Evolutionary conservation across 2,329 filamentous ascomycete genomes (phyloP), one percentile per base, ranked within the genome.

Genomic region (Colletotrichum orchidophilum): DNA sequence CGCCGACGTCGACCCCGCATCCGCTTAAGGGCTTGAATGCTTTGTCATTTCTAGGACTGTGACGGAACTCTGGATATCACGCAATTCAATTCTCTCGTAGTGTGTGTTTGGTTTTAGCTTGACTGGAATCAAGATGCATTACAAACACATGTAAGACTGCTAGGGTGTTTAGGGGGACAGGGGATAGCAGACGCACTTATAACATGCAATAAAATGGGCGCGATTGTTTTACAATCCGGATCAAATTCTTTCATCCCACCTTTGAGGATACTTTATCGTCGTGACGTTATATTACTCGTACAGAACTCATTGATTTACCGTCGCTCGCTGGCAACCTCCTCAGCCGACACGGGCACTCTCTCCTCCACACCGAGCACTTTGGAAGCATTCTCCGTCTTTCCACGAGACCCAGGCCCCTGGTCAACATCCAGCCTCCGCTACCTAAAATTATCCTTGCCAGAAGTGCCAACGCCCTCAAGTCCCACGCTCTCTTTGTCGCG

Each of bases 391-490:
- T 52, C 72, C 0, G 21, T 73, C 74, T 78, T 79, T 3, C 75
- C 76, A 21, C 74, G 71, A 18, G 70, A 71, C 18, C 55, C 72
- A 3, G 75, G 75, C 49, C 76, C 76, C 6, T 74, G 52, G 7
- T 74, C 76, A n/a, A 75, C 77, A 33, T 82, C 81, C 1, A 80
- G 78, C 1, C 78, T 76, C 35, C 75, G 71, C 33, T 79, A 70
- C 15, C 77, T 76, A 35, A 77, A 75, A 13, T 77, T 77, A 39
- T 81, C 78, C 15, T 64, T 70, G 0, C 62, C 66, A 24, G 76
- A 81, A 1, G 80, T 80, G 5, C 81, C 83, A 0, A 81, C 77
- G 9, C 83, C 83, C 29, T 81, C 83, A 0, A 86, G 66, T 0
- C 85, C 84, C 3, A 76, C 70, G 2, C 80, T 70, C 63, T 82